Evolutionary conservation across 2,329 filamentous ascomycete species (phyloP).

Genomic region (Coniochaeta sp.): DNA sequence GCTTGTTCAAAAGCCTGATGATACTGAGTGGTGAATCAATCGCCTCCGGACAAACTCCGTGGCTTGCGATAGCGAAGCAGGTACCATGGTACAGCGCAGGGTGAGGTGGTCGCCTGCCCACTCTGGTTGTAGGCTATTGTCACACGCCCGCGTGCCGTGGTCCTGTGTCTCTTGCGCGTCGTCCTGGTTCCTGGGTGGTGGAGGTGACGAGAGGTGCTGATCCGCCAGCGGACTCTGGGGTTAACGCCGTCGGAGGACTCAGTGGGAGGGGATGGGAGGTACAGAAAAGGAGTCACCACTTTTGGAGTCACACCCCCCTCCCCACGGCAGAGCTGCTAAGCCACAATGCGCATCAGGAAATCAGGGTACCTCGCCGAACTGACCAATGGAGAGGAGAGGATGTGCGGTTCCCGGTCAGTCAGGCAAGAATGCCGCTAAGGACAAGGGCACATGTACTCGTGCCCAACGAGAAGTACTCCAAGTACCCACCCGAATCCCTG

Average conservation of each 20-base stretch:
- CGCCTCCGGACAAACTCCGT: background rate
- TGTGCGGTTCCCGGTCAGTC: slow-evolving; percentile 3
- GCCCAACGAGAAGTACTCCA: background rate
- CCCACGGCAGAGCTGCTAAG: background rate
- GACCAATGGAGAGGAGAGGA: slow-evolving; percentile 8
- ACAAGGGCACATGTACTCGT: slow-evolving; percentile 10
- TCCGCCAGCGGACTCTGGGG: background rate
- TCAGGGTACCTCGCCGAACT: background rate
- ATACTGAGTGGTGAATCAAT: too few relatives aligned
- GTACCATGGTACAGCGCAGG: background rate
- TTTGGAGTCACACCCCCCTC: slow-evolving; percentile 11
- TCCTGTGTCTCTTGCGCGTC: background rate
- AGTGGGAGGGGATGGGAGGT: background rate
- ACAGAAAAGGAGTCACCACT: background rate
- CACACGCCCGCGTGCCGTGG: background rate
- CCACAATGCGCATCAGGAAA: background rate
- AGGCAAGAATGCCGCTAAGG: slow-evolving; percentile 12
- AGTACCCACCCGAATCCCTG: background rate
- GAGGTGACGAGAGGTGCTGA: background rate
- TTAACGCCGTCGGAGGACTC: background rate
- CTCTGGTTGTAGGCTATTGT: background rate
- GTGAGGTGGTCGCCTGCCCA: background rate
- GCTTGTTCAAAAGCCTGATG: too few relatives aligned
- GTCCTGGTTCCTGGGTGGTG: slow-evolving; percentile 2
- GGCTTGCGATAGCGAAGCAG: background rate